Evolutionary conservation across 225 moss, liverwort and hornwort genomes (phyloP).

Genomic region (Ulota crispa): DNA sequence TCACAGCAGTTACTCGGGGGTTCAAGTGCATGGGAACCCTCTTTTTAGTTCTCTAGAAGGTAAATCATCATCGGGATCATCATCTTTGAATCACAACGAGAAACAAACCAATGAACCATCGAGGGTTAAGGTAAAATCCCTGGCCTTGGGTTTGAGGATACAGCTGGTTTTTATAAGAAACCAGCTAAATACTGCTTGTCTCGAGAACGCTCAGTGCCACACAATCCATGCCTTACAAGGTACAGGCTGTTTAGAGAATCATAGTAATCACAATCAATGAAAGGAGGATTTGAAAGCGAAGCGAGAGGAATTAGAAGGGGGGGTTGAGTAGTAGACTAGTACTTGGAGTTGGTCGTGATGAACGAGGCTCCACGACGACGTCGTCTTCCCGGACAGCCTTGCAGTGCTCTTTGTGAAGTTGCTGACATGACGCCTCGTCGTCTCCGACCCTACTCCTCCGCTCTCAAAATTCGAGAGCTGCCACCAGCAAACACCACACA

Average conservation of each 20-base stretch:
- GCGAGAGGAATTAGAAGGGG: not conserved
- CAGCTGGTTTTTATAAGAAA: not conserved
- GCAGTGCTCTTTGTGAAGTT: conserved; percentile 45
- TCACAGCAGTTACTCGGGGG: not conserved
- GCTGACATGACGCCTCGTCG: conserved; percentile 52
- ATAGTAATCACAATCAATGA: not conserved
- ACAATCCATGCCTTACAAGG: not conserved
- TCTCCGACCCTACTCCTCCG: conserved; percentile 25
- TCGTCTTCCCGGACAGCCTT: conserved; percentile 38
- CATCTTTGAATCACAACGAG: not conserved
- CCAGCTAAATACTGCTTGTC: not conserved
- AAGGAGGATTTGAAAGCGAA: not conserved
- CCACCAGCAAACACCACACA: not conserved
- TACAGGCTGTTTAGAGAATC: not conserved
- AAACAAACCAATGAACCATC: too few relatives aligned
- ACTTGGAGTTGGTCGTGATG: conserved; percentile 41
- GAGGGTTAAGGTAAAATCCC: too few relatives aligned
- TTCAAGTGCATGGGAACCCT: not conserved
- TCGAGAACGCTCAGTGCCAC: not conserved
- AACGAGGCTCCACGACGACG: conserved; percentile 30
- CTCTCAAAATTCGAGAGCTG: conserved; percentile 33
- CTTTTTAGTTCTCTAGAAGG: not conserved
- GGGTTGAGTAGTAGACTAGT: not conserved
- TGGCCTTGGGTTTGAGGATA: too few relatives aligned
- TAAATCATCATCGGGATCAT: too few relatives aligned